Base-by-base conservation (phyloP, 1,284 basidiomycete genomes). In the Crepidotus sp. region DNA sequence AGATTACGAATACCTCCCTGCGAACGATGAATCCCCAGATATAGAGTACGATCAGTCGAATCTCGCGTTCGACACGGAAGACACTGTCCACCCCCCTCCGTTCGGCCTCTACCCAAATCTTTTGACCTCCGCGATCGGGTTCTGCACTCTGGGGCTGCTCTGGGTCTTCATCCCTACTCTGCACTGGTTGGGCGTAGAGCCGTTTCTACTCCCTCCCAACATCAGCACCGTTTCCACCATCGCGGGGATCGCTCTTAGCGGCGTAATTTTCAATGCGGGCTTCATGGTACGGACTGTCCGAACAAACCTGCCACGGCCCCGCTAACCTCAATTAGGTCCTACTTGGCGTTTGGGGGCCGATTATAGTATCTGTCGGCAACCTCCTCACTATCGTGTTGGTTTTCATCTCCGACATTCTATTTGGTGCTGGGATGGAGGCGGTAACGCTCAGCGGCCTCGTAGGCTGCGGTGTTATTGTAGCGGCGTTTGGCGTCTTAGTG, bases 301-400 rank as follows among this genome's bases (percentile, higher is more conserved):
- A 6, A 26, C 8, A 13, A 13, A 0, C 1, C 18, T n/a, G 5
- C 15, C 31, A 10, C 10, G 10, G 7, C 33, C 10, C 40, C 19
- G 42, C 34, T 39, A 35, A 11, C 41, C 31, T 40, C 47, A 22
- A 14, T 10, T 49, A 89, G 86, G 74, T 87, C 43, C 64, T 91
- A 2, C 62, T 92, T 30, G 81, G 80, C 14, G 58, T 83, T 10
- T 92, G 86, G 88, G 90, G 89, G 5, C 87, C 89, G 2, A 77
- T 92, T 34, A 73, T 89, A 39, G 77, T 77, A n/a, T 86, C 84
- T 6, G 86, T 91, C 31, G 87, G 86, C 34, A 85, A 74, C 59
- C 70, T 93, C 14, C 69, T 90, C 38, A 91, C 89, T 6, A 90
- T 91, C 53, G 82, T 91, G 21, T 71, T 92, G 35, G 82, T 88